Evolutionary conservation across 177 flowering plant species (phyloP), one percentile per base, ranked within the genome.

Genomic region (Vitis hybrid): DNA sequence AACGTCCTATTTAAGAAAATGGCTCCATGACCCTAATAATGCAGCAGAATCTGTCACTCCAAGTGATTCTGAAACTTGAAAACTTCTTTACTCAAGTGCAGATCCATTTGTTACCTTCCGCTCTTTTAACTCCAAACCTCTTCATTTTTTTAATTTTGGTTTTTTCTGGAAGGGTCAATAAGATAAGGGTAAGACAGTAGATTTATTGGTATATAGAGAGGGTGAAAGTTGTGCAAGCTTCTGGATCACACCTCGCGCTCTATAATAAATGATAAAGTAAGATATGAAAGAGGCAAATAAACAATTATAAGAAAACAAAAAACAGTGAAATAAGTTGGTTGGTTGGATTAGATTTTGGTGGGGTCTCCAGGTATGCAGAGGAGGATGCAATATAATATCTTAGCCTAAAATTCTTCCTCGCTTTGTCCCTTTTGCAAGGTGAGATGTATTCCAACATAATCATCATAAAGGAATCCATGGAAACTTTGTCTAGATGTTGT

Each of bases 351-450:
- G 76, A 61, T 71, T 40, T 60, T 55, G 59, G 72, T 61, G 57
- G 78, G 64, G 19, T 30, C 10, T 58, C 18, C 11, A 52, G 57
- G 27, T 13, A 15, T 49, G 17, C 19, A 49, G 52, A 61, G 67
- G 6, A 11, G 32, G 19, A 50, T 46, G 30, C 19, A 70, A 60
- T 61, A 68, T 72, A 68, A 71, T 74, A 74, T 35, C 70, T 65
- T 54, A 15, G 17, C 13, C 27, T 40, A 18, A 54, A 40, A 60
- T 56, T 66, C 68, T 72, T 46, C 27, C 62, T 46, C 56, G 1
- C 32, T 55, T 64, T 73, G 77, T 73, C 82, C 73, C 12, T 54
- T 79, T 64, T 55, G 82, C 73, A 40, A 70, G 82, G 77, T 65
- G 82, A 67, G 77, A 79, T 79, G 82, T 68, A 79, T 68, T 65